Evolutionary conservation across 371 early-diverging fungal genomes (phyloP).

Genomic region (Actinomortierella wolfii): DNA sequence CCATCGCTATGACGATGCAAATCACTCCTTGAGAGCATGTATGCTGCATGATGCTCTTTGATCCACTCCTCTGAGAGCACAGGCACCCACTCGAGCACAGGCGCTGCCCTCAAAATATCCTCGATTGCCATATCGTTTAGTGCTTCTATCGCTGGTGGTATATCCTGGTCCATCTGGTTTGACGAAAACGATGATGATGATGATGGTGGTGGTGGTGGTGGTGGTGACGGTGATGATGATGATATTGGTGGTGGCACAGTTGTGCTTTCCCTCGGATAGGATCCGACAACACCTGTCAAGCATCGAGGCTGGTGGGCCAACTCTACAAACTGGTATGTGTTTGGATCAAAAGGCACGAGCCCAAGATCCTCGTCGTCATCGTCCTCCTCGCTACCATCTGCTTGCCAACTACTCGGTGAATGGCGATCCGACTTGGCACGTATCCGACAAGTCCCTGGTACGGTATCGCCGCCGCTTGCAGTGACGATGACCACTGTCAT

Average conservation of each 20-base stretch:
- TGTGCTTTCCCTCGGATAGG: constrained; percentile 1
- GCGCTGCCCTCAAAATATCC: constrained; percentile 37
- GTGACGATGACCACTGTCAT: not conserved
- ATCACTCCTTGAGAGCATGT: too few species aligned
- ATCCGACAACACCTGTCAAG: not conserved
- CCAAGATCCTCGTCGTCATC: constrained; percentile 24
- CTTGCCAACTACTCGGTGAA: too few species aligned
- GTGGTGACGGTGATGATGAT: not conserved
- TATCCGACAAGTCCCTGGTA: not conserved
- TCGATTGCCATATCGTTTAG: constrained; percentile 3
- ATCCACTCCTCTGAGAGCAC: constrained; percentile 42
- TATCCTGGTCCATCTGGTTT: too few species aligned
- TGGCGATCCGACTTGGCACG: too few species aligned
- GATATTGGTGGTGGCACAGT: not conserved
- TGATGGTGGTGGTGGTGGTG: not conserved
- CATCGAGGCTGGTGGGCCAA: constrained; percentile 25
- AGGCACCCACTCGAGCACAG: constrained; percentile 37
- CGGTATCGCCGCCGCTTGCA: not conserved
- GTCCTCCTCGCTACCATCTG: too few species aligned
- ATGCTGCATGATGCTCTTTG: constrained; percentile 8
- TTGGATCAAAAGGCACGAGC: constrained; percentile 37
- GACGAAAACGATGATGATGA: not conserved
- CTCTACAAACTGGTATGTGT: constrained; percentile 15
- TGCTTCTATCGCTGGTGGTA: too few species aligned
- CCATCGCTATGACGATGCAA: constrained; percentile 26